phyloP scores from a whole-genome alignment of 2,329 filamentous ascomycete species.

The Zymoseptoria crescenta region DNA sequence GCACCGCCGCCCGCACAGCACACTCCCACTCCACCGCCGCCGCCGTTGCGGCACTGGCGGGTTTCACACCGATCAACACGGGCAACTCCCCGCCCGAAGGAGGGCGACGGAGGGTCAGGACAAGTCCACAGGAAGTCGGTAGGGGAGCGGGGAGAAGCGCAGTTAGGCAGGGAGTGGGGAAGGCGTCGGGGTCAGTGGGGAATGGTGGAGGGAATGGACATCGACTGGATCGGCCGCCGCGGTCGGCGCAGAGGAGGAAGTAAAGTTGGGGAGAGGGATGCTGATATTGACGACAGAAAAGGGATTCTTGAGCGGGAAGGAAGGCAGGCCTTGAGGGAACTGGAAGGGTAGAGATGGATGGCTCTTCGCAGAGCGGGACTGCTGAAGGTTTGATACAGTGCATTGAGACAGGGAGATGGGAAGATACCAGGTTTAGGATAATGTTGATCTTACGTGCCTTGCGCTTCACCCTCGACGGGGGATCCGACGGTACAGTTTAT shows the following conservation, averaged over 20 bases:
- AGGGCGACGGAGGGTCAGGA: conserved; percentile 12
- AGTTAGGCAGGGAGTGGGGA: not conserved
- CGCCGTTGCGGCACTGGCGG: not conserved
- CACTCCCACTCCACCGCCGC: conserved; percentile 3
- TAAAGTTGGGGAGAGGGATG: not conserved
- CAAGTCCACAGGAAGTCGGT: conserved; percentile 6
- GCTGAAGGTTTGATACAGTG: not conserved
- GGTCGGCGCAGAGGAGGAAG: conserved; percentile 17
- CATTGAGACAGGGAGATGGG: not conserved
- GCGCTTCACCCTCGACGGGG: too few species aligned
- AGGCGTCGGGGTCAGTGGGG: not conserved
- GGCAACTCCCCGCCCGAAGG: conserved; percentile 1
- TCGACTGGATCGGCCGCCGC: conserved; percentile 9
- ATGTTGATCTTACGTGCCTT: too few species aligned
- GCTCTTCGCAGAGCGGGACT: not conserved
- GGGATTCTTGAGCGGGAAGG: too few species aligned
- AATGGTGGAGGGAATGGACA: not conserved
- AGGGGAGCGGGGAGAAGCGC: not conserved
- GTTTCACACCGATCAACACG: conserved; percentile 20
- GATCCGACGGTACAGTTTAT: too few species aligned
- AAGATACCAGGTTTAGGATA: not conserved
- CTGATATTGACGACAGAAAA: not conserved
- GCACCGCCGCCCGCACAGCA: not conserved
- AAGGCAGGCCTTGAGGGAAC: not conserved
- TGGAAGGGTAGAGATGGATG: not conserved